phyloP scores from a whole-genome alignment of 2,329 filamentous ascomycete genomes.

The Cercospora sp. region DNA sequence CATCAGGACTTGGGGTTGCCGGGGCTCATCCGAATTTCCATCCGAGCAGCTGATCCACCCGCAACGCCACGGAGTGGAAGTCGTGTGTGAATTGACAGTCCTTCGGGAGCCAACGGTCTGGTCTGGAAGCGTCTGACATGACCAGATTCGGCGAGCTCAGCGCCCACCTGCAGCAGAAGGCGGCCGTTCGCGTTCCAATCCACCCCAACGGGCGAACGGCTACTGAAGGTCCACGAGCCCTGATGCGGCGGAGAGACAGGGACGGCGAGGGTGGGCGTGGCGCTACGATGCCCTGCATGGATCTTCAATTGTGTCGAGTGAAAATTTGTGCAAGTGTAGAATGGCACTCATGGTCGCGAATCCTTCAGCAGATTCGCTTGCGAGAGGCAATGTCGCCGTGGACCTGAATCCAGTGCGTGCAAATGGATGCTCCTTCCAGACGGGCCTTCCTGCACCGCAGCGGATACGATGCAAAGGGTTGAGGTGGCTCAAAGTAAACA shows the following conservation, averaged over 20 bases:
- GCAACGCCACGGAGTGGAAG: not conserved
- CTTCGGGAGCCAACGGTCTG: not conserved
- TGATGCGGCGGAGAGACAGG: not conserved
- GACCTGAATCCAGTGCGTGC: not conserved
- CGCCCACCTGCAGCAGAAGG: not conserved
- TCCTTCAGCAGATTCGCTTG: not conserved
- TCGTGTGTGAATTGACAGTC: not conserved
- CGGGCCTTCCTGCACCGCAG: not conserved
- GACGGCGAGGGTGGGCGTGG: not conserved
- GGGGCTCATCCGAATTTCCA: not conserved
- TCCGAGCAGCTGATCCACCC: not conserved
- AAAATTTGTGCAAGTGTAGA: not conserved
- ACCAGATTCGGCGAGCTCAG: not conserved
- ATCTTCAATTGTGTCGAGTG: not conserved
- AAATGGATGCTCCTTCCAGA: not conserved
- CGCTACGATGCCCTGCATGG: not conserved
- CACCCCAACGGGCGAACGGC: not conserved
- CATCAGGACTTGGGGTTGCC: not conserved
- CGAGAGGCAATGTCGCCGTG: not conserved
- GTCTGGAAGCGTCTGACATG: not conserved
- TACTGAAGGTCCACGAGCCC: not conserved
- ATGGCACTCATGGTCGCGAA: not conserved
- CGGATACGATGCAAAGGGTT: not conserved
- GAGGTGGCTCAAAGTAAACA: not conserved
- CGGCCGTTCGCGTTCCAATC: not conserved